Conservation (phyloP, 139 green algal species). For the Closterium sp. region DNA sequence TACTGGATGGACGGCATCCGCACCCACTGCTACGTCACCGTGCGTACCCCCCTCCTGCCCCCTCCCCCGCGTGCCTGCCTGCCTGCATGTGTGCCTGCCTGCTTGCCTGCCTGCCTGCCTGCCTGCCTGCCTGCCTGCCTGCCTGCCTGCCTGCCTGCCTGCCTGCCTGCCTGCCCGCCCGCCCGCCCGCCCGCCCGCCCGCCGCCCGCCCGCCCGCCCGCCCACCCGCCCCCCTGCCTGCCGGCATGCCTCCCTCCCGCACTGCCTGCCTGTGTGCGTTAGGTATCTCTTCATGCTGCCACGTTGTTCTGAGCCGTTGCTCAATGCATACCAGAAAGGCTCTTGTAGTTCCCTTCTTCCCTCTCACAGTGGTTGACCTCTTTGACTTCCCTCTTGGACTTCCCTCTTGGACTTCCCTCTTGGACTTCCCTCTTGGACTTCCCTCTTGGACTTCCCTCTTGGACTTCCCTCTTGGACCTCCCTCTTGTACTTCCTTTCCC, state of each 20-base stretch:
- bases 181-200: background rate
- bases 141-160: background rate
- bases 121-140: background rate
- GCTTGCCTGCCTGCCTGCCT: background rate
- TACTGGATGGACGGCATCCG: slow-evolving; percentile 86
- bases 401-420: too few relatives aligned
- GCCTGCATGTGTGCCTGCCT: background rate
- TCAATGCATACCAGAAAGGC: background rate
- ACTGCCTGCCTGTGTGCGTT: too few relatives aligned
- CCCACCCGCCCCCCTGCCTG: too few relatives aligned
- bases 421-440: too few relatives aligned
- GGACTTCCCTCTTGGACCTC: too few relatives aligned
- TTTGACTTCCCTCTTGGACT: too few relatives aligned
- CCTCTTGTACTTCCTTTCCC: background rate
- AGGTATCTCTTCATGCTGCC: background rate
- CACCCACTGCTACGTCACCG: slow-evolving; percentile 71
- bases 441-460: too few relatives aligned
- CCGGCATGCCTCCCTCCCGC: background rate
- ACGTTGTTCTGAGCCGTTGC: background rate
- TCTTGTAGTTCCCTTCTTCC: too few relatives aligned
- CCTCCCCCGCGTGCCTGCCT: background rate
- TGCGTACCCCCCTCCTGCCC: background rate
- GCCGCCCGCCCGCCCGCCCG: too few relatives aligned
- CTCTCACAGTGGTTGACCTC: too few relatives aligned
- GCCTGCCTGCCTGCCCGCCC: background rate